Evolutionary conservation across 345 rosid species (phyloP).

Genomic region (Triadica sebifera): DNA sequence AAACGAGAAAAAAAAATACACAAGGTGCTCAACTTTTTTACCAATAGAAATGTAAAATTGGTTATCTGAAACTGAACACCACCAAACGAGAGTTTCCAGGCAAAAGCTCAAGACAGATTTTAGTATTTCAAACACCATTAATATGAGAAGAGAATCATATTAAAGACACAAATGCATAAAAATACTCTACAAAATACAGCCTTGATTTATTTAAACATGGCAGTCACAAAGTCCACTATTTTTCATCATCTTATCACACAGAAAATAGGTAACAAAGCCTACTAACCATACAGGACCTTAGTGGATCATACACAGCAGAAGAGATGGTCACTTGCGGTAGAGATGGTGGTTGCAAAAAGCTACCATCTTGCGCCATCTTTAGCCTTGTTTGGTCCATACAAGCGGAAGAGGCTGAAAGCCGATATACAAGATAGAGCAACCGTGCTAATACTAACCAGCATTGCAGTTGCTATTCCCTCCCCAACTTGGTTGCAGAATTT

Average conservation of each 20-base stretch:
- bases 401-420: constrained; percentile 77
- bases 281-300: background rate
- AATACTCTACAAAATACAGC: background rate
- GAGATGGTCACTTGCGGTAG: background rate
- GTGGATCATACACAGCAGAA: background rate
- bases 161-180: constrained; percentile 3
- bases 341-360: background rate
- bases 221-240: background rate
- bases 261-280: background rate
- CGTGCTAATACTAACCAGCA: constrained; percentile 52
- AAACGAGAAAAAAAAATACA: too few species aligned
- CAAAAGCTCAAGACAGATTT: background rate
- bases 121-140: background rate
- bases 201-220: constrained; percentile 7
- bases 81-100: background rate
- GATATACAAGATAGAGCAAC: constrained; percentile 64
- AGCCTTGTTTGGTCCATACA: constrained; percentile 50
- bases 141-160: background rate
- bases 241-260: background rate
- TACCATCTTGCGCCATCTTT: constrained; percentile 37
- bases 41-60: too few species aligned
- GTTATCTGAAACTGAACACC: too few species aligned
- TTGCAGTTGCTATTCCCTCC: constrained; percentile 53
- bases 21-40: too few species aligned
- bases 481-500: constrained; percentile 75